Conservation (phyloP, 371 early-diverging fungal genomes). For the Mortierella sp. region DNA sequence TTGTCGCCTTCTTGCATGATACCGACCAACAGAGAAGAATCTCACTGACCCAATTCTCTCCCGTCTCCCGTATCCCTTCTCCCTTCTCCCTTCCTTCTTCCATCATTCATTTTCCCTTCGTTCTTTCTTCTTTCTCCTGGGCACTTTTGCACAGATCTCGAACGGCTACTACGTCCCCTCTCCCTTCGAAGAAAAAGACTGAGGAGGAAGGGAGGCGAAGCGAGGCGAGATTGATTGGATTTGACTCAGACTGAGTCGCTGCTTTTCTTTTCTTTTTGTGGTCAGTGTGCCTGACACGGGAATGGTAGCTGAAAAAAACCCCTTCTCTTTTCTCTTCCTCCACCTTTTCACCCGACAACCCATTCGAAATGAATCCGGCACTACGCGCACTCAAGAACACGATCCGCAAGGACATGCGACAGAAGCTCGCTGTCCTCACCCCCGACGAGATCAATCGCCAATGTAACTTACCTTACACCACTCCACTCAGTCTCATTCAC, state of each 20-base stretch:
- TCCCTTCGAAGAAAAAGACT: neutral
- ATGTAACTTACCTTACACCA: constrained; percentile 45
- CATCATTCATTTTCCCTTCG: neutral
- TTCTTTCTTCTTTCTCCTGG: neutral
- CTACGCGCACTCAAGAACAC: constrained; percentile 59
- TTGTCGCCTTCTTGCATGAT: too few species aligned
- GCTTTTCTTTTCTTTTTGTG: too few species aligned
- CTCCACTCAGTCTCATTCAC: neutral
- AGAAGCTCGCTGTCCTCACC: constrained; percentile 53
- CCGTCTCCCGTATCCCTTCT: neutral
- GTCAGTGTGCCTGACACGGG: too few species aligned
- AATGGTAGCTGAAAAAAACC: too few species aligned
- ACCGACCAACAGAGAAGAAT: neutral
- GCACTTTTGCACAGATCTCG: neutral
- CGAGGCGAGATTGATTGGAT: neutral
- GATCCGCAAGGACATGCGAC: constrained; percentile 68
- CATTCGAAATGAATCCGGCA: constrained; percentile 43
- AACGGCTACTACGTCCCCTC: neutral
- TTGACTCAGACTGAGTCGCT: neutral
- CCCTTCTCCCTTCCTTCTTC: neutral
- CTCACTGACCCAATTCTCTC: neutral
- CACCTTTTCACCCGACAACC: neutral
- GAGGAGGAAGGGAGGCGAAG: neutral
- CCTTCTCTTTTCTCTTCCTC: neutral
- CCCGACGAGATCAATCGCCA: constrained; percentile 58